phyloP scores from a whole-genome alignment of 768 basidiomycete species.

The Termitomyces titanicus region DNA sequence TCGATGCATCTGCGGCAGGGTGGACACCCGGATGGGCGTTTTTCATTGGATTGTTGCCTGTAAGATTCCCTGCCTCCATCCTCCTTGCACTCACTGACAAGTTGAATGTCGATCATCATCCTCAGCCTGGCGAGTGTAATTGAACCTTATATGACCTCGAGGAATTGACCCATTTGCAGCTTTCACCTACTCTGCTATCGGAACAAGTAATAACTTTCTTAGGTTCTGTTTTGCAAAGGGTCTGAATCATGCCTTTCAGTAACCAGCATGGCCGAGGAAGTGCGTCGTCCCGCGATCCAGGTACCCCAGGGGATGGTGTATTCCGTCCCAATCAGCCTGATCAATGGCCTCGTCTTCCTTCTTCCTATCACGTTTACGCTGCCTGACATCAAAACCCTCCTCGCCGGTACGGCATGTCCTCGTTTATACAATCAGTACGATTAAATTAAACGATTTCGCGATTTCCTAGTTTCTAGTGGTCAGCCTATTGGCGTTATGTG shows the following conservation, averaged over 20 bases:
- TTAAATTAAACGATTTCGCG: background rate
- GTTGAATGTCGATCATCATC: background rate
- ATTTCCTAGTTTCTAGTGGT: constrained; percentile 44
- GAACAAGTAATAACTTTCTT: constrained; percentile 43
- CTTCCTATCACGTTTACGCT: constrained; percentile 65
- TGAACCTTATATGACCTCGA: background rate
- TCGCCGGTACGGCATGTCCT: constrained; percentile 37
- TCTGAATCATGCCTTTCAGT: constrained; percentile 28
- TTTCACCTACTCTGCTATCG: constrained; percentile 58
- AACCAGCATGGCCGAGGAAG: constrained; percentile 69
- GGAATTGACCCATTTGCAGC: constrained; percentile 21
- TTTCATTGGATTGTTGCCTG: constrained; percentile 60
- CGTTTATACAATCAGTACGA: background rate
- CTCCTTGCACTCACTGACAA: background rate
- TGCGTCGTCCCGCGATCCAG: constrained; percentile 50
- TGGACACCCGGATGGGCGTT: constrained; percentile 70
- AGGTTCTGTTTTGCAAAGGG: background rate
- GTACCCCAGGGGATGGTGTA: constrained; percentile 53
- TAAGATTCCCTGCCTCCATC: constrained; percentile 22
- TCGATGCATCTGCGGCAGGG: constrained; percentile 58
- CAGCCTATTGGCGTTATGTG: constrained; percentile 66
- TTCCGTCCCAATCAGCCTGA: constrained; percentile 49
- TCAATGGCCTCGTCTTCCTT: constrained; percentile 52
- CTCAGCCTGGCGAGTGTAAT: constrained; percentile 28
- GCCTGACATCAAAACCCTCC: constrained; percentile 50